Conservation (phyloP, 306 rosid genomes). For the Carpinus viminea region DNA sequence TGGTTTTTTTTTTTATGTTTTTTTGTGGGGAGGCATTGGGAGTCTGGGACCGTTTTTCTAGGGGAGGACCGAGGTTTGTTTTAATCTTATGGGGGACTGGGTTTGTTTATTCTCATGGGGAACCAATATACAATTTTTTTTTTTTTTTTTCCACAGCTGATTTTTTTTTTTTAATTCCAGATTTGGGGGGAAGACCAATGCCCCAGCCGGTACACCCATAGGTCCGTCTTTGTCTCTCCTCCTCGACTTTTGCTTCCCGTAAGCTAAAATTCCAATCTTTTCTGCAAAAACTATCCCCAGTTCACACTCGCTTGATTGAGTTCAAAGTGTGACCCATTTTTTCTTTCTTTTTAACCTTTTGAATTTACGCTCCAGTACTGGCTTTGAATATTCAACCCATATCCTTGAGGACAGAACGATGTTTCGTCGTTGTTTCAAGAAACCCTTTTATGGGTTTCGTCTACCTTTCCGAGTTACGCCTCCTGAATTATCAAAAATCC, state of each 20-base stretch:
- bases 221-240: too few relatives aligned
- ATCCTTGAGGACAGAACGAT: slow-evolving; percentile 10
- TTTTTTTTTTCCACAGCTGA: too few relatives aligned
- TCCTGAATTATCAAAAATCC: slow-evolving; percentile 7
- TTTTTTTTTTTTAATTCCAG: too few relatives aligned
- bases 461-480: not conserved
- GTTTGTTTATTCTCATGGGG: too few relatives aligned
- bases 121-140: too few relatives aligned
- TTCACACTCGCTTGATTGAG: slow-evolving; percentile 25
- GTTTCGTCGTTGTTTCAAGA: slow-evolving; percentile 16
- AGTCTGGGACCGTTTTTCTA: too few relatives aligned
- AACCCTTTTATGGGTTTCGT: slow-evolving; percentile 18
- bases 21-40: too few relatives aligned
- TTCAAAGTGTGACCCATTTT: not conserved
- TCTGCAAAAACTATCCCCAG: not conserved
- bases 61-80: too few relatives aligned
- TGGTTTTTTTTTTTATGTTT: too few relatives aligned
- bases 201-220: too few relatives aligned
- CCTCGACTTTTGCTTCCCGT: not conserved
- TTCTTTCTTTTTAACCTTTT: not conserved
- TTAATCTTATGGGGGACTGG: too few relatives aligned
- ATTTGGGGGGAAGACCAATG: too few relatives aligned
- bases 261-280: not conserved
- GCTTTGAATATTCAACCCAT: slow-evolving; percentile 2
- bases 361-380: not conserved